Evolutionary conservation across 306 rosid genomes (phyloP).

Genomic region (apple (Malus domestica)): DNA sequence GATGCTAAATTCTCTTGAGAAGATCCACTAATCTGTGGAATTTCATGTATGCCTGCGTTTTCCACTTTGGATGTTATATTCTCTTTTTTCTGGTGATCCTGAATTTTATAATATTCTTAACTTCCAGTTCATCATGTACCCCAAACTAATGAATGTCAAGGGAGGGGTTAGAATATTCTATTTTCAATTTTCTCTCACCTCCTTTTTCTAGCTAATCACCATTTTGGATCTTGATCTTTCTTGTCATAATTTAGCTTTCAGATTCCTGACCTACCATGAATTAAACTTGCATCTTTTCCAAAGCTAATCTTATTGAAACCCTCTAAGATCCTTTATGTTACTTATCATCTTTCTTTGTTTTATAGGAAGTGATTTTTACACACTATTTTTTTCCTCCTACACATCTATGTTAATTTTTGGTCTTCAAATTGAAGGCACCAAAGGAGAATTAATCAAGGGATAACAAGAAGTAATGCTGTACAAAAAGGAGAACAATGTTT

Average conservation of each 20-base stretch:
- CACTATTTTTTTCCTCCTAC: neutral
- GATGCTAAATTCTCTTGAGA: neutral
- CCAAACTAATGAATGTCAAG: neutral
- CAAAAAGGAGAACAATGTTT: no score
- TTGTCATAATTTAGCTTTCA: neutral
- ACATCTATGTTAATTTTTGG: no score
- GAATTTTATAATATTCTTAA: no score
- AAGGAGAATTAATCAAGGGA: no score
- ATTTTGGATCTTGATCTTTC: neutral
- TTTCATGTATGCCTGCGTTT: neutral
- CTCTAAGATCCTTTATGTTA: neutral
- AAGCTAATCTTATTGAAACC: neutral
- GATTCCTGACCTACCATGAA: neutral
- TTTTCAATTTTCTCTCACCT: neutral
- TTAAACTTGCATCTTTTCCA: neutral
- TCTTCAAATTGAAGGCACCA: no score
- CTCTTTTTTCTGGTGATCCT: neutral
- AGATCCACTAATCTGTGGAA: neutral
- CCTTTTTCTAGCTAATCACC: neutral
- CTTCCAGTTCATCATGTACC: neutral
- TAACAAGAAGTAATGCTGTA: no score
- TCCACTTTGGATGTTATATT: neutral
- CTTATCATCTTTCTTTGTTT: neutral
- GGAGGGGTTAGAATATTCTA: neutral
- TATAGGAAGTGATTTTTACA: neutral